Conservation (phyloP, 768 basidiomycete genomes). For the Udeniomyces megalosporus region DNA sequence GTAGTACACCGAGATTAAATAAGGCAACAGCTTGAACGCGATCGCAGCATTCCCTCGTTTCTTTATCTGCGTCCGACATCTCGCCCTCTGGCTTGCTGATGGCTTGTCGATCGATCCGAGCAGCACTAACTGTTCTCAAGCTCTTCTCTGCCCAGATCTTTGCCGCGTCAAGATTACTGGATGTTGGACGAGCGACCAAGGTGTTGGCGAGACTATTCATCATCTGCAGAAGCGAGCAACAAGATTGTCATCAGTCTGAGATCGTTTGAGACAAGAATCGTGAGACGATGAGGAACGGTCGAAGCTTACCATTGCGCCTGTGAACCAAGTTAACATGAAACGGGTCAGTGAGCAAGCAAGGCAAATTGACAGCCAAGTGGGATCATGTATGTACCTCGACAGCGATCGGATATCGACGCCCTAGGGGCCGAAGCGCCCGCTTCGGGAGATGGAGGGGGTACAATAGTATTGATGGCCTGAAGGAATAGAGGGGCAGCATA, state of each 20-base stretch:
- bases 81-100: background rate
- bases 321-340: no score
- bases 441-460: background rate
- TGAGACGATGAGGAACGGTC: background rate
- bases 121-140: background rate
- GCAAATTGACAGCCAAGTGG: no score
- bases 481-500: constrained; percentile 10
- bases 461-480: constrained; percentile 13
- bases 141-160: background rate
- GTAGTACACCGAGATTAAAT: constrained; percentile 9
- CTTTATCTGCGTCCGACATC: background rate
- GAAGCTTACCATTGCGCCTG: constrained; percentile 5
- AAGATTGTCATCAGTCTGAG: background rate
- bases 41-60: constrained; percentile 5
- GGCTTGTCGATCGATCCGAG: background rate
- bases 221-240: background rate
- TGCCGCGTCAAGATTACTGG: constrained; percentile 2
- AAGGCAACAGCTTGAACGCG: constrained; percentile 4
- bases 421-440: background rate
- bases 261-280: background rate
- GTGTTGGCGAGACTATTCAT: constrained; percentile 10
- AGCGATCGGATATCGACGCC: constrained; percentile 1
- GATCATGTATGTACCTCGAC: background rate
- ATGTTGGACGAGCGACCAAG: background rate
- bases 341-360: background rate